These are phyloP conservation scores for Neocatenulostroma microsporum DNA, from an alignment of 2,329 filamentous ascomycete genomes.

Conservation along the genomic window DNA sequence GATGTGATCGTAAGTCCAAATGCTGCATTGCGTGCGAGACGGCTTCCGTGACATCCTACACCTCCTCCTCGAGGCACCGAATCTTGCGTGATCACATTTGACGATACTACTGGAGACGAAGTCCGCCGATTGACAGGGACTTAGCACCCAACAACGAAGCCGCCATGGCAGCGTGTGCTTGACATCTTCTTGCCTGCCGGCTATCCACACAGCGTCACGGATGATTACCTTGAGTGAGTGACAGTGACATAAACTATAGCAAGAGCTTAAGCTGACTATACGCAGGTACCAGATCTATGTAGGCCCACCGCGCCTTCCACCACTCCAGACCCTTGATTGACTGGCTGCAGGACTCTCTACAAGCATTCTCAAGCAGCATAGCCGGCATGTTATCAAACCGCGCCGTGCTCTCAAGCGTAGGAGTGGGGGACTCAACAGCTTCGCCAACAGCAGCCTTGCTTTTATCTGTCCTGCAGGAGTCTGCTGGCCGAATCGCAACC, in stretches of 20 bases:
- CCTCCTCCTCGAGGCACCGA: slow-evolving; percentile 13
- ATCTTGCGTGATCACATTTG: slow-evolving; percentile 3
- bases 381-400: slow-evolving; percentile 71
- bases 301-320: slow-evolving; percentile 21
- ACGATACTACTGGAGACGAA: slow-evolving; percentile 14
- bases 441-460: slow-evolving; percentile 75
- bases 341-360: slow-evolving; percentile 55
- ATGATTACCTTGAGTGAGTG: slow-evolving; percentile 72
- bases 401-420: slow-evolving; percentile 70
- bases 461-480: slow-evolving; percentile 74
- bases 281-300: slow-evolving; percentile 61
- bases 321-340: background rate
- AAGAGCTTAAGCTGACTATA: background rate
- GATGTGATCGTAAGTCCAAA: slow-evolving; percentile 38
- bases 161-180: slow-evolving; percentile 40
- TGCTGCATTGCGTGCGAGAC: no score
- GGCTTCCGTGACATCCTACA: slow-evolving; percentile 4
- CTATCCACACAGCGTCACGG: slow-evolving; percentile 78
- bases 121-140: no score
- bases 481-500: slow-evolving; percentile 71
- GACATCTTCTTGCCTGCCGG: slow-evolving; percentile 79
- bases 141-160: slow-evolving; percentile 11
- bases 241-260: background rate
- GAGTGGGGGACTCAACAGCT: slow-evolving; percentile 71
- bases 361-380: slow-evolving; percentile 78